Base-by-base conservation (phyloP, 371 early-diverging fungal species). In the Mortierella sp. region DNA sequence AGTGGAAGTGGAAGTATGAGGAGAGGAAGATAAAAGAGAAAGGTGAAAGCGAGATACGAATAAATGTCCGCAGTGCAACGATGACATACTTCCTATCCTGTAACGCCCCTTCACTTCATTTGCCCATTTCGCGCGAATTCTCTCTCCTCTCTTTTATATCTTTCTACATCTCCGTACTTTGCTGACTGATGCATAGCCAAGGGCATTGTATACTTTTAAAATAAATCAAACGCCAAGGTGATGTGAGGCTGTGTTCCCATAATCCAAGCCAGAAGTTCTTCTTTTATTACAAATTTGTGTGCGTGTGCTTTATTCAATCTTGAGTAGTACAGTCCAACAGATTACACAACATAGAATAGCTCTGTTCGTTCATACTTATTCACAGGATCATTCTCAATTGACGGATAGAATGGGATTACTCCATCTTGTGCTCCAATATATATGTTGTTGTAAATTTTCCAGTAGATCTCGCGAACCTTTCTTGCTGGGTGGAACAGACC, bases 401-500 rank as follows among this genome's bases (percentile, higher is more conserved):
- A 82, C 17, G 99, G 98, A 73, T 96, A 98, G 73, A 85, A 95
- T 1, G 98, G 91, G 7, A 97, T 95, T 65, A 98, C 76, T 19
- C 94, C 92, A 70, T 97, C 98, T 86, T 98, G 98, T n/a, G 91
- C 85, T 12, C 92, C 93, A 74, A 98, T 95, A 72, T 97, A 98
- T 73, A 96, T 76, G 66, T 92, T 94, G 82, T 98, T 98, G 87
- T 95, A 98, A 59, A 99, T 94, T 86, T 96, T 96, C 97, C 97
- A 98, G 83, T 99, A 99, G 17, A 97, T 92, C 82, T 97, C 96
- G 43, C 99, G 90, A 9, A 99, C 98, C 66, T 94, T 91, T 34
- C 98, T 85, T 13, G 99, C 98, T 4, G 99, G 99, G 72, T 99
- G 99, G 90, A 97, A 99, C 58, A 99, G 82, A 0, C 99, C 99